These are phyloP conservation scores for Colletotrichum gigasporum DNA, from an alignment of 2,329 filamentous ascomycete genomes.

Conservation along the genomic window DNA sequence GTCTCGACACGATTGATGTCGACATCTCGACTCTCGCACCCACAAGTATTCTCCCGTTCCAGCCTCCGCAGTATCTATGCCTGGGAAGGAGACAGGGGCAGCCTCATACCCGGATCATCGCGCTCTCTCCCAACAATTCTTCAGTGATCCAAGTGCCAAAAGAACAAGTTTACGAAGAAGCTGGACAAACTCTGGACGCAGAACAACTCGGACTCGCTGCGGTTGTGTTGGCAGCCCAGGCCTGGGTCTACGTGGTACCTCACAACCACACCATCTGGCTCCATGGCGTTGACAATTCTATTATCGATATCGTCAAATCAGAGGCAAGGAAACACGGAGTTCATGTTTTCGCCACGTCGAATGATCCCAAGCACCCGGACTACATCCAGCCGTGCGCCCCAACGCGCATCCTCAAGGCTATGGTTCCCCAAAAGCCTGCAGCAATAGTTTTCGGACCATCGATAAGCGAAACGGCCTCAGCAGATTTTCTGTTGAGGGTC, in stretches of 20 bases:
- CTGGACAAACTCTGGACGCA: neutral
- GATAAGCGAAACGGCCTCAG: neutral
- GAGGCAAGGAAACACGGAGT: neutral
- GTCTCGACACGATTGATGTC: neutral
- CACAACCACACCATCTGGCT: neutral
- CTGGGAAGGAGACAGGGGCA: neutral
- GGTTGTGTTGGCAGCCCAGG: neutral
- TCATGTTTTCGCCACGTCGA: neutral
- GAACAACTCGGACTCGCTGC: neutral
- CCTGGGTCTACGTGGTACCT: conserved; percentile 1
- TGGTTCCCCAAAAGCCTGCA: neutral
- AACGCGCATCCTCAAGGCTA: neutral
- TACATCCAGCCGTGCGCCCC: neutral
- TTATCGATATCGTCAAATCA: neutral
- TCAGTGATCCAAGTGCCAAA: neutral
- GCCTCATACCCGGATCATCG: neutral
- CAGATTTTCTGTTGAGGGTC: neutral
- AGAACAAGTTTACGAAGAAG: neutral
- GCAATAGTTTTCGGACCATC: neutral
- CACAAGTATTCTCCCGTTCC: neutral
- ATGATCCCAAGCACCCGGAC: neutral
- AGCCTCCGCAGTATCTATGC: neutral
- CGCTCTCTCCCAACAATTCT: neutral
- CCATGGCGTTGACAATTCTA: neutral
- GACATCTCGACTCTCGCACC: neutral